phyloP scores from a whole-genome alignment of 2,329 filamentous ascomycete genomes.

The Colletotrichum costaricense region DNA sequence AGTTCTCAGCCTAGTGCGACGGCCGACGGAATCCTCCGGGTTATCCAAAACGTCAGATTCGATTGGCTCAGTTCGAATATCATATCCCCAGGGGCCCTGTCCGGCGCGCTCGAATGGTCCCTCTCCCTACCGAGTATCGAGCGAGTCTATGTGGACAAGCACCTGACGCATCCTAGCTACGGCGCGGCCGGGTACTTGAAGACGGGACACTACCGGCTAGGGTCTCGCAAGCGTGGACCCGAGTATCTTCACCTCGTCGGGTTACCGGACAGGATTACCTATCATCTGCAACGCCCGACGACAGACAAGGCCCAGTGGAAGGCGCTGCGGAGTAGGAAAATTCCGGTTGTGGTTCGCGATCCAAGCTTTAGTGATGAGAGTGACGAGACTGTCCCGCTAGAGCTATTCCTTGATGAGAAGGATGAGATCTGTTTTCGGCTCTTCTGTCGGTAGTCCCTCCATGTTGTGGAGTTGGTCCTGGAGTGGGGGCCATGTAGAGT shows the following conservation, averaged over 20 bases:
- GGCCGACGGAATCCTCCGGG: neutral
- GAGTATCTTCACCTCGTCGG: neutral
- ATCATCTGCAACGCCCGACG: neutral
- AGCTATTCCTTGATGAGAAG: neutral
- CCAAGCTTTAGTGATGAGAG: no score
- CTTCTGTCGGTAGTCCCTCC: neutral
- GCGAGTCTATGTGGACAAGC: neutral
- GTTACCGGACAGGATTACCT: neutral
- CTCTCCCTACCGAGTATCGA: neutral
- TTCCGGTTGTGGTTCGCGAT: neutral
- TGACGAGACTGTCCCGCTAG: neutral
- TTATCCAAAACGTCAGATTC: neutral
- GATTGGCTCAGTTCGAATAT: neutral
- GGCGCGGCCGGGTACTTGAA: no score
- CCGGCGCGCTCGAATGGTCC: neutral
- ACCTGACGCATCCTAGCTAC: neutral
- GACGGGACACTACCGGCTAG: no score
- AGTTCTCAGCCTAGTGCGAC: no score
- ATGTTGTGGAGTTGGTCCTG: neutral
- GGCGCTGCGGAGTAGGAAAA: neutral
- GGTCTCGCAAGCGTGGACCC: no score
- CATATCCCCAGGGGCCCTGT: neutral
- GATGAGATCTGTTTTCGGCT: neutral
- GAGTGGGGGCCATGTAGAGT: neutral
- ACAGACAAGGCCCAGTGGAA: neutral